Conservation (phyloP, 2,329 filamentous ascomycete species). For the Nannizziopsis arthrosporioides region DNA sequence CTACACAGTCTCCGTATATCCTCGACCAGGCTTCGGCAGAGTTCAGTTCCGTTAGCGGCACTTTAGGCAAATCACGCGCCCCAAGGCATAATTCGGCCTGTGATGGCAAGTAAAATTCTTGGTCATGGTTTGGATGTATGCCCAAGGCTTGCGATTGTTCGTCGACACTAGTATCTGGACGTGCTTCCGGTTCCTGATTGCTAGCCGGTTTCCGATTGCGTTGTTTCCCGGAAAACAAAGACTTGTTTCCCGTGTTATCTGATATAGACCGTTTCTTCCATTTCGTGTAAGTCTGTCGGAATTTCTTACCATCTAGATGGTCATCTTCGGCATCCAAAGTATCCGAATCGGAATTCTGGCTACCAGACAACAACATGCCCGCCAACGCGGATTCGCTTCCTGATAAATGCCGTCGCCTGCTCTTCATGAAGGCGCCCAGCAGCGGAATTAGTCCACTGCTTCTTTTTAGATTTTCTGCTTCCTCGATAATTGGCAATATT, state of each 20-base stretch:
- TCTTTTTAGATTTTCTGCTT: neutral
- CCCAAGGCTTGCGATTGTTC: neutral
- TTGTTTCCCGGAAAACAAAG: neutral
- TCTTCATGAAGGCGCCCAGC: neutral
- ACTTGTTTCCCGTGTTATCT: neutral
- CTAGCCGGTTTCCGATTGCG: neutral
- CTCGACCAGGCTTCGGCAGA: constrained; percentile 14
- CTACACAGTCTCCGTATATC: constrained; percentile 13
- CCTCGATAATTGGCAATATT: neutral
- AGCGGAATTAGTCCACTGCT: neutral
- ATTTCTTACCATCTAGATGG: neutral
- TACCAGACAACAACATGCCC: constrained; percentile 1
- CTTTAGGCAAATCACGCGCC: neutral
- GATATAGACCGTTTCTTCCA: constrained; percentile 6
- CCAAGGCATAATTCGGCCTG: neutral
- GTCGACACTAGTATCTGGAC: neutral
- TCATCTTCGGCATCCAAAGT: neutral
- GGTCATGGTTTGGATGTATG: neutral
- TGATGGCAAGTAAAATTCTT: neutral
- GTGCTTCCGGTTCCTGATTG: neutral
- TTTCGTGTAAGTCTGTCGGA: neutral
- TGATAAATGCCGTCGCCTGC: neutral
- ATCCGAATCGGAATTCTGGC: neutral
- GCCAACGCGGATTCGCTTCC: constrained; percentile 1
- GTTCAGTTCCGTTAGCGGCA: neutral